Conservation (phyloP, 106 monocot genomes). For the Hemerocallis citrina region DNA sequence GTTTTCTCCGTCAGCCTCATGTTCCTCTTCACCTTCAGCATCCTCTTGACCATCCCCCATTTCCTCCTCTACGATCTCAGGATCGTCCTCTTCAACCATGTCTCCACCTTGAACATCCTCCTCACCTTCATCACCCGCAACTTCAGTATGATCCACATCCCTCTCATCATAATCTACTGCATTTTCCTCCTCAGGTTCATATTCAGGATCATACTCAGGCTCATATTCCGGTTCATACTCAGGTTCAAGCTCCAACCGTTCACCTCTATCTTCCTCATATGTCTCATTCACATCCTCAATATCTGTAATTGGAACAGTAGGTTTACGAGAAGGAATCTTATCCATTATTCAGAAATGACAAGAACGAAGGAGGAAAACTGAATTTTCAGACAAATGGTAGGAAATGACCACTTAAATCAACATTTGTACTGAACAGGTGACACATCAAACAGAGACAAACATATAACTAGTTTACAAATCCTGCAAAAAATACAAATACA, state of each 20-base stretch:
- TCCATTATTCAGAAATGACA: not conserved
- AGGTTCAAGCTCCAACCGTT: conserved; percentile 62
- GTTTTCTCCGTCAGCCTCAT: conserved; percentile 41
- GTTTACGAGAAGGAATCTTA: not conserved
- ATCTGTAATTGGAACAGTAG: conserved; percentile 2
- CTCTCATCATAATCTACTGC: conserved; percentile 61
- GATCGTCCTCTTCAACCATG: conserved; percentile 26
- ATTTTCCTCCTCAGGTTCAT: conserved; percentile 66
- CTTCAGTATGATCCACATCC: conserved; percentile 48
- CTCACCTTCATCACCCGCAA: conserved; percentile 29
- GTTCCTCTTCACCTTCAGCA: conserved; percentile 23
- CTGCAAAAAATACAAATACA: not conserved
- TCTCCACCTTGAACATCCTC: conserved; percentile 27
- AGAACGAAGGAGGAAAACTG: not conserved
- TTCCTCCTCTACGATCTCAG: conserved; percentile 27
- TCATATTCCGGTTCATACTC: no score
- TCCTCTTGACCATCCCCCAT: conserved; percentile 31
- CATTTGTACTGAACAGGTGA: not conserved
- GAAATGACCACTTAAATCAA: no score
- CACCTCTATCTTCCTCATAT: conserved; percentile 62
- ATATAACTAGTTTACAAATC: not conserved
- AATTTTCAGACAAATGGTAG: no score
- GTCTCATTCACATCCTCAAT: conserved; percentile 23
- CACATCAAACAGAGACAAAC: not conserved
- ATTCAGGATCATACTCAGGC: conserved; percentile 78